phyloP scores from a whole-genome alignment of 352 stramenopile genomes.

The Globisporangium paddicum region DNA sequence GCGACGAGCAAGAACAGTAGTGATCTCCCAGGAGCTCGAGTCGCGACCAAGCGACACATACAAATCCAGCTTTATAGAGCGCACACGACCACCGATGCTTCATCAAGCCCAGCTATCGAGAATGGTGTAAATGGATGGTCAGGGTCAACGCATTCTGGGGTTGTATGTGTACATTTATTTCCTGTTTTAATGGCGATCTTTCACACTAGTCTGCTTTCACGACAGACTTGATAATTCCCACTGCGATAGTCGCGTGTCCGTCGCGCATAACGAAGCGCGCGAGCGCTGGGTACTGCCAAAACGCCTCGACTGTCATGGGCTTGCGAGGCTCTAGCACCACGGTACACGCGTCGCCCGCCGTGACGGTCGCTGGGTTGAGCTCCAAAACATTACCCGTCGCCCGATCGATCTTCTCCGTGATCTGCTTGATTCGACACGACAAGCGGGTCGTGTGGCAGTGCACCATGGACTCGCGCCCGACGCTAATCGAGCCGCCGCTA shows the following conservation, averaged over 20 bases:
- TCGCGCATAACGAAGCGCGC: slow-evolving; percentile 96
- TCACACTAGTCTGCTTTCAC: slow-evolving; percentile 31
- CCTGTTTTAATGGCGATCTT: too few species aligned
- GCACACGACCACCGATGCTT: too few species aligned
- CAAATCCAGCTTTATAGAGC: slow-evolving; percentile 39
- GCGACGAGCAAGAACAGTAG: neutral
- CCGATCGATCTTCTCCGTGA: slow-evolving; percentile 97
- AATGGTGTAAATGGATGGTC: too few species aligned
- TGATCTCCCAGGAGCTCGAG: too few species aligned
- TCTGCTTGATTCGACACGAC: slow-evolving; percentile 93
- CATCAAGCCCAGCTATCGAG: too few species aligned
- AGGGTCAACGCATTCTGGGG: too few species aligned
- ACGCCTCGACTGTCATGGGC: slow-evolving; percentile 95
- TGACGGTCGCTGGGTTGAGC: slow-evolving; percentile 91
- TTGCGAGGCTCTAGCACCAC: slow-evolving; percentile 93
- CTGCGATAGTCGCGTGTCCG: slow-evolving; percentile 95
- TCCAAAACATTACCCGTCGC: slow-evolving; percentile 95
- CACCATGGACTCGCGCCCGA: slow-evolving; percentile 94
- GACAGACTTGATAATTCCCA: slow-evolving; percentile 96
- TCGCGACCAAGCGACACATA: neutral
- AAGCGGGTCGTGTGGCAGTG: slow-evolving; percentile 98
- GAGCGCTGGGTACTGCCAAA: slow-evolving; percentile 95
- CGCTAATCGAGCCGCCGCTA: slow-evolving; percentile 88
- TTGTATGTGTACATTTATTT: too few species aligned
- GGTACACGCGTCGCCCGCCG: slow-evolving; percentile 95